Evolutionary conservation across 1,139 yeast genomes (phyloP), one percentile per base, ranked within the genome.

Genomic region (Pneumocystis wakefieldiae): DNA sequence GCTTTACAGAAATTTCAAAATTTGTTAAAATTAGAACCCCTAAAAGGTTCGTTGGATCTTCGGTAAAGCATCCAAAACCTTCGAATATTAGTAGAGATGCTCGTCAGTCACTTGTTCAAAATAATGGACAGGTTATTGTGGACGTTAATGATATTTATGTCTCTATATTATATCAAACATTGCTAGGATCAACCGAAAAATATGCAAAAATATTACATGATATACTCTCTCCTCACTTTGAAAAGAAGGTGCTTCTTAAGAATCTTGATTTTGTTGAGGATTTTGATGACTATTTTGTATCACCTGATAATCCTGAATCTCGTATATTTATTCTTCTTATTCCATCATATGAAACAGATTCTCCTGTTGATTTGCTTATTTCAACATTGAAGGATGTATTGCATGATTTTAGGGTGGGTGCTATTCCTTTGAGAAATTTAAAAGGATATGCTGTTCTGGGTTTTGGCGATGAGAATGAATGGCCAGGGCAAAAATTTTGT

Each of bases 311-410:
- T 7, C 71, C 73, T 37, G 69, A 73, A 37, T 75, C 74, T 29
- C 77, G 82, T 59, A 75, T 87, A n/a, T 90, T 88, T 70, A 72
- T 91, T 32, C 70, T 90, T 67, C 88, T 90, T 17, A 77, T 90
- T 37, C 97, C 97, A 1, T 88, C 96, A 0, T 90, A 90, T 72
- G 97, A 89, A 69, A 87, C 91, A 0, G 97, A 90, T 73, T 87
- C 95, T 1, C 96, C 97, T 12, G 80, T 91, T 61, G 97, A 90
- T 73, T 90, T 84, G 71, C 89, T 89, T 73, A 76, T 90, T 65
- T 95, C 88, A 70, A 85, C 87, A 62, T 77, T 90, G 69, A 79
- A 82, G 67, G 97, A 90, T 64, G 88, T 94, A 0, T 83, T 82
- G 67, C 85, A 86, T 67, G 97, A 90, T 73, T 89, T 88, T 76